Base-by-base conservation (phyloP, 2,329 filamentous ascomycete species). In the Fusarium stilboides region DNA sequence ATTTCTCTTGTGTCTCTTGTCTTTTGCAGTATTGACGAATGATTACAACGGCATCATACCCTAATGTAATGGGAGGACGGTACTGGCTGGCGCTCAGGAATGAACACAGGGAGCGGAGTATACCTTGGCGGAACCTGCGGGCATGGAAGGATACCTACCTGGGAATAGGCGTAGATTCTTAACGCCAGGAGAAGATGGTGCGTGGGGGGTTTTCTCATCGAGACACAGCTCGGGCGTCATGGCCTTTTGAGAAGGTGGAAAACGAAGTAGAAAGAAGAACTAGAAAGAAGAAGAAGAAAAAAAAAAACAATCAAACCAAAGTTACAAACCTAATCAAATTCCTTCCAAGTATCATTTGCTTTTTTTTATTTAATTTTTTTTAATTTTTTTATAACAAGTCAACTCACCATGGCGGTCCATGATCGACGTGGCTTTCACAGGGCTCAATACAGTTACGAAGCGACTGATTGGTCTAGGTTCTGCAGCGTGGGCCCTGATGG, bases 11-110 rank as follows among this genome's bases (percentile, higher is more conserved):
- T 70, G 57, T 68, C 40, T 22, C 50, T 46, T 28, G 39, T 61
- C 31, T 37, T 46, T 42, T 34, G 28, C 31, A 28, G 43, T 39
- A 65, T 62, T 70, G 39, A 75, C 57, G 72, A 70, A 72, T 74
- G 66, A 66, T 69, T 43, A 62, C 39, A 64, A 72, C 49, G 59
- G 44, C 64, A 72, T 62, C 73, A 74, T 70, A 72, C 65, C 71
- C 71, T 75, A 75, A 75, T 75, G 70, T 75, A 75, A 75, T 75
- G 73, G 62, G 68, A 64, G 68, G 52, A 64, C 52, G 64, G 54
- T 65, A 58, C 57, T 45, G 50, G 66, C 52, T 65, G 72, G 73
- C 70, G 73, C 73, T 74, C 62, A 65, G 46, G 63, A 52, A 59
- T 66, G 52, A 55, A 61, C 61, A 59, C 44, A 42, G 36, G 57